Conservation (phyloP, 495 filamentous ascomycete genomes). For the Penicillium tannophilum region DNA sequence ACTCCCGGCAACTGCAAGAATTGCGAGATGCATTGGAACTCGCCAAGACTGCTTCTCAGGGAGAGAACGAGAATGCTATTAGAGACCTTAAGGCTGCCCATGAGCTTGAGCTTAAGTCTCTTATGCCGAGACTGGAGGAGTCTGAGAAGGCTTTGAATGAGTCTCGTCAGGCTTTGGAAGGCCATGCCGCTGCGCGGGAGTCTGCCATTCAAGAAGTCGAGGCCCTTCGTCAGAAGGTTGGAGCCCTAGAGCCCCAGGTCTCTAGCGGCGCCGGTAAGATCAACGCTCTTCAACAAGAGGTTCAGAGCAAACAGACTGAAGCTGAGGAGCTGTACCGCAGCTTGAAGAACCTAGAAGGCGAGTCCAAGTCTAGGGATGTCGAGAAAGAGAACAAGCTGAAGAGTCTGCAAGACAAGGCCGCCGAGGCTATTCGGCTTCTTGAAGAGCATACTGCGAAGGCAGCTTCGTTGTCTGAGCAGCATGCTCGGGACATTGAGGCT, state of each 20-base stretch:
- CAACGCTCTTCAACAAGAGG: constrained; percentile 43
- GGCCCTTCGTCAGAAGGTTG: constrained; percentile 43
- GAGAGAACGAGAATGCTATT: constrained; percentile 33
- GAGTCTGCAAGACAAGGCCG: constrained; percentile 38
- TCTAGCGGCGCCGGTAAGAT: constrained; percentile 42
- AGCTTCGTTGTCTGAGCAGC: constrained; percentile 31
- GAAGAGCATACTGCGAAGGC: constrained; percentile 36
- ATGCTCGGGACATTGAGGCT: constrained; percentile 34
- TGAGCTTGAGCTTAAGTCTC: constrained; percentile 34
- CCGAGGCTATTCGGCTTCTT: constrained; percentile 35
- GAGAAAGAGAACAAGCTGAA: constrained; percentile 37
- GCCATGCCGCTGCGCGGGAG: constrained; percentile 36
- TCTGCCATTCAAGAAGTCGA: constrained; percentile 46
- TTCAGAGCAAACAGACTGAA: constrained; percentile 43
- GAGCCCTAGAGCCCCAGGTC: constrained; percentile 41
- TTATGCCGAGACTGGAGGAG: constrained; percentile 38
- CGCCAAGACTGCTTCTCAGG: constrained; percentile 35
- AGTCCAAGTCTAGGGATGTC: constrained; percentile 40
- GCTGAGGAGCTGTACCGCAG: constrained; percentile 40
- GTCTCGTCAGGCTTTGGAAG: constrained; percentile 37
- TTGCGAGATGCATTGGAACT: constrained; percentile 44
- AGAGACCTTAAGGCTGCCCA: constrained; percentile 42
- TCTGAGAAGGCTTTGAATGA: constrained; percentile 38
- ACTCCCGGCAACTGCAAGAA: constrained; percentile 43
- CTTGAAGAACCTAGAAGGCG: constrained; percentile 35